Evolutionary conservation across 164 flowering plant species (phyloP), one percentile per base, ranked within the genome.

Genomic region (Sextonia rubra): DNA sequence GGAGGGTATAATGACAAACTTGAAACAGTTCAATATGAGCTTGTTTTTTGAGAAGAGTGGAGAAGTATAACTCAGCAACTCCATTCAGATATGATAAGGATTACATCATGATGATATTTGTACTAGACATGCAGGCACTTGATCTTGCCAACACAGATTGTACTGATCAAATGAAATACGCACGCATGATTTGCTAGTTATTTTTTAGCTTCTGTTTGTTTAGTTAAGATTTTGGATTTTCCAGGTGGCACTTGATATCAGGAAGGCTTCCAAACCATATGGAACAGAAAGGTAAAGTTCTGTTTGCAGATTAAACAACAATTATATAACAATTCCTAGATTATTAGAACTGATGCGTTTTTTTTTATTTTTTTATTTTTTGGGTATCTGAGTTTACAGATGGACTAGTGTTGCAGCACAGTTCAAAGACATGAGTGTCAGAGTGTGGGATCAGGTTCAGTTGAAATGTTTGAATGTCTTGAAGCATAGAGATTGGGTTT

Each of bases 371-470:
- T n/a, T n/a, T n/a, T n/a, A n/a, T n/a, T n/a, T n/a, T n/a, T n/a
- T n/a, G n/a, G n/a, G n/a, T n/a, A n/a, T n/a, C n/a, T n/a, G n/a
- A n/a, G n/a, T n/a, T n/a, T n/a, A n/a, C n/a, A n/a, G n/a, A n/a
- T n/a, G n/a, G n/a, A n/a, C n/a, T n/a, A n/a, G n/a, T n/a, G n/a
- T n/a, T n/a, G n/a, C n/a, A n/a, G n/a, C n/a, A n/a, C n/a, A n/a
- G n/a, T n/a, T n/a, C n/a, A n/a, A n/a, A n/a, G 99, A 95, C 80
- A 93, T 90, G 99, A 88, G 93, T 64, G 83, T 95, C 14, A 88
- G 97, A 23, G 69, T 95, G 12, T 93, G 98, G 98, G 97, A 93
- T 69, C 89, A 97, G 3, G 62, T 73, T 61, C 78, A 71, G n/a
- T 73, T 88, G 68, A 85, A 85, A 72, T 90, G 96, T 78, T 15